Base-by-base conservation (phyloP, 1,284 basidiomycete species). In the Hypsizygus ulmarius region DNA sequence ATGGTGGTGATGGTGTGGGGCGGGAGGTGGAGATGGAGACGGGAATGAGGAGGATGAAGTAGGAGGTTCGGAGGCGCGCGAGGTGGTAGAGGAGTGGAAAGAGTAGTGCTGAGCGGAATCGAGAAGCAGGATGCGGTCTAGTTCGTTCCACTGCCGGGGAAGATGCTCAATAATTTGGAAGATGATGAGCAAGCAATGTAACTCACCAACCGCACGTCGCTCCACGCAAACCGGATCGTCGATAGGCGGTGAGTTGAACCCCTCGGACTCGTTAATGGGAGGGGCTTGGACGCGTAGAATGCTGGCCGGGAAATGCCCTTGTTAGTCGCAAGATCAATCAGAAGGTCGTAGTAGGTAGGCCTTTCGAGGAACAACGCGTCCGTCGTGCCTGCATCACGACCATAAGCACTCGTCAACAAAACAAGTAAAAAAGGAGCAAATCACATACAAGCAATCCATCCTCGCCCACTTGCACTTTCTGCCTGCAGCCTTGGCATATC, bases 311-410 rank as follows among this genome's bases (percentile, higher is more conserved):
- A 25, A 7, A 3, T 74, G n/a, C 76, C 71, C 56, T 74, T 76
- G 59, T 71, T 74, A 28, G 85, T 86, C 36, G 21, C 21, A 7
- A 90, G 68, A 64, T 91, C 87, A 50, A 91, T 81, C 41, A 90
- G 66, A 3, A 90, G 71, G 62, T 90, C 88, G 58, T 89, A 91
- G 58, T 79, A 79, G 2, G 77, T 68, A 1, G 87, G 84, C 60
- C 82, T 87, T 56, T 91, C 88, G 19, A 89, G 70, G 67, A 87
- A 90, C 14, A 91, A 79, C 1, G 87, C 82, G 53, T 91, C 89
- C 0, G 88, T 89, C 7, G 89, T 90, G 61, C 79, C 78, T 80
- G 51, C 21, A 38, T 18, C 10, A 10, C 1, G 9, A 10, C n/a
- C n/a, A 34, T 43, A 45, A 45, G 38, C 15, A 34, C 25, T 29